Percentiles rank a stretch among this genome's conserved stretches.
phyloP scores from a whole-genome alignment of 768 basidiomycete species.

The Tubosaeta brunneosetosa region DNA sequence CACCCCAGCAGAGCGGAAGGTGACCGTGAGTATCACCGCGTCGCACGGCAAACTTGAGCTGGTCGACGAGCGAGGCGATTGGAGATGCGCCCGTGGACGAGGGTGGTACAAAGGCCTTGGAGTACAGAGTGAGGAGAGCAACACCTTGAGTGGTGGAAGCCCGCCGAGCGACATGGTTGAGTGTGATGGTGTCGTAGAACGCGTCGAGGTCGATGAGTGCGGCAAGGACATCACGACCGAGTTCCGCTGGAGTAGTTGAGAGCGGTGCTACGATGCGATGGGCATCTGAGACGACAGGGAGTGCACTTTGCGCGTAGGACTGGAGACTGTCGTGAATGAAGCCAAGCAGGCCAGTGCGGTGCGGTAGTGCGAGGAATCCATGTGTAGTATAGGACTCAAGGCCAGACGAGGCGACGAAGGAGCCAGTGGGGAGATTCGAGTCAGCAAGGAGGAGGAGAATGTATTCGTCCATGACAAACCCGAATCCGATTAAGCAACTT shows the following conservation, averaged over 20 bases:
- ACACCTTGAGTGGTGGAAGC: slow-evolving; percentile 91
- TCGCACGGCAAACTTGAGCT: slow-evolving; percentile 65
- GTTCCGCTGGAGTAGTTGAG: slow-evolving; percentile 8
- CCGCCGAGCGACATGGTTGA: slow-evolving; percentile 84
- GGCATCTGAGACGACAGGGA: slow-evolving; percentile 76
- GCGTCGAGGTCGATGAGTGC: slow-evolving; percentile 58
- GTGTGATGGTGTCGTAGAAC: slow-evolving; percentile 77
- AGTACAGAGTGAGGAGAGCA: slow-evolving; percentile 84
- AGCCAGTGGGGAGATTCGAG: slow-evolving; percentile 94
- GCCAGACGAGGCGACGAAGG: slow-evolving; percentile 92
- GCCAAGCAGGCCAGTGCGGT: slow-evolving; percentile 32
- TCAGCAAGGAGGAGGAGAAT: slow-evolving; percentile 78
- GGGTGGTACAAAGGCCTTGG: slow-evolving; percentile 74
- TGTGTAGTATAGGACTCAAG: slow-evolving; percentile 88
- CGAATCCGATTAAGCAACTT: background rate
- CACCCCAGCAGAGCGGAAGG: slow-evolving; percentile 87
- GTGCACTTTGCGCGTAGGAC: slow-evolving; percentile 73
- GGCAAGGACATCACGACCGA: slow-evolving; percentile 30
- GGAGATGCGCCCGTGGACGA: slow-evolving; percentile 12
- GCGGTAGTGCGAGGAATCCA: slow-evolving; percentile 51
- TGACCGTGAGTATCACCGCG: slow-evolving; percentile 70
- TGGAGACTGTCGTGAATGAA: slow-evolving; percentile 71
- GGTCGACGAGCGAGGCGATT: slow-evolving; percentile 46
- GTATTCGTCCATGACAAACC: slow-evolving; percentile 39
- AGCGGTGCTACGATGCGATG: slow-evolving; percentile 38